Base-by-base conservation (phyloP, 805 yeast genomes). In the Lachancea dasiensis region DNA sequence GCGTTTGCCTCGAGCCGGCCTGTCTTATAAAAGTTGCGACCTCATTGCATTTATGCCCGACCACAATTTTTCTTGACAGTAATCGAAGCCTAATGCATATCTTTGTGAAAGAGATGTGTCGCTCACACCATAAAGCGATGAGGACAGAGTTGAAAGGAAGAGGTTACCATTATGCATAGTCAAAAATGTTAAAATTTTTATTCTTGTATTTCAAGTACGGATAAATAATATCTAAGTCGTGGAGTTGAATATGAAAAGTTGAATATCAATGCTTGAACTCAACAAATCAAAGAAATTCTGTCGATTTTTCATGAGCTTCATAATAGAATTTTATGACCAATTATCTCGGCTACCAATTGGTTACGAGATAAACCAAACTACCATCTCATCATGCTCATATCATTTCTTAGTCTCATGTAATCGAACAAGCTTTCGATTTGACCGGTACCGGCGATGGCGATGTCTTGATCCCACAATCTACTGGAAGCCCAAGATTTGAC, bases 361-460 rank as follows among this genome's bases (percentile, higher is more conserved):
- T 22, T 22, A 22, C 10, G 10, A 10, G 9, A 8, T 22, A 8
- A 10, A 10, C 9, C 7, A 7, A 8, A 33, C 63, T 62, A 77
- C 81, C 81, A 77, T 81, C 94, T 83, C 79, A 82, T 71, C 85
- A 81, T 75, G 56, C 92, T 76, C 87, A 85, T 84, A 58, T 81
- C 89, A 67, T 79, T 81, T 80, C 95, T 81, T 64, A 78, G 68
- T 78, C 90, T 80, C 76, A 69, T 72, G 77, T 84, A 84, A 65
- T 84, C 95, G 61, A 83, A 70, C 65, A 84, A 70, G 50, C 71
- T 86, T 73, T 84, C 95, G 68, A 81, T 82, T 69, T 80, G 84
- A 65, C 95, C 95, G 48, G 84, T 75, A 65, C 83, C 92, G 43
- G 90, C 73, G 54, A 84, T 68, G 51, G 86, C 94, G 56, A 84